Percentiles rank a stretch among this genome's conserved stretches.
These are phyloP conservation scores for Nicotiana tabacum DNA, from an alignment of 257 asterid genomes.

Conservation along the genomic window DNA sequence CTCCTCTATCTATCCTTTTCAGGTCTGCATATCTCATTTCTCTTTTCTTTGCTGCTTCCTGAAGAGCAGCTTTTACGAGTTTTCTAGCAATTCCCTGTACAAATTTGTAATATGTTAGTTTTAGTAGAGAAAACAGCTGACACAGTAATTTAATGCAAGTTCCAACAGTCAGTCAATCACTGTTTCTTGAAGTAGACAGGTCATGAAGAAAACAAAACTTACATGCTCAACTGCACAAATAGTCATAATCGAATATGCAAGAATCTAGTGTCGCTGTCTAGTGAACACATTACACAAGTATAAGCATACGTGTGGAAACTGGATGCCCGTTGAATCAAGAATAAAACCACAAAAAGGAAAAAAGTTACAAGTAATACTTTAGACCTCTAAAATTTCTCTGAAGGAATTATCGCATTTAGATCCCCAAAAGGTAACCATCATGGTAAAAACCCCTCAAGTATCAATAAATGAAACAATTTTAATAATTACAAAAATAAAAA, in stretches of 20 bases:
- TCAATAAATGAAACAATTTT: neutral
- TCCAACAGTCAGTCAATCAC: neutral
- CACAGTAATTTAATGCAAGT: neutral
- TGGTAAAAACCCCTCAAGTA: neutral
- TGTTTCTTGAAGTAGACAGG: neutral
- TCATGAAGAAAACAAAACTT: neutral
- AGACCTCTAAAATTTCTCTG: neutral
- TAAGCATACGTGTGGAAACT: neutral
- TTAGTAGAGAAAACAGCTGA: neutral
- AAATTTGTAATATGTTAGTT: conserved; percentile 8
- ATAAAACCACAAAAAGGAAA: neutral
- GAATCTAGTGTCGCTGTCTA: neutral
- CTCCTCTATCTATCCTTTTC: conserved; percentile 58
- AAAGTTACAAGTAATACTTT: neutral
- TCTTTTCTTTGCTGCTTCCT: conserved; percentile 66
- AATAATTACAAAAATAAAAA: neutral
- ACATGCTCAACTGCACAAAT: neutral
- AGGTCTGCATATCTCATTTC: conserved; percentile 76
- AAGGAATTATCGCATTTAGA: neutral
- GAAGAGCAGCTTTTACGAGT: conserved; percentile 56
- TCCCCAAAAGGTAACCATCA: neutral
- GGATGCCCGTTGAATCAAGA: neutral
- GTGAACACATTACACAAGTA: neutral
- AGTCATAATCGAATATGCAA: neutral
- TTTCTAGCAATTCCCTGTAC: conserved; percentile 71